Conservation (phyloP, 2,329 filamentous ascomycete species). For the Graphilbum ipis-grandicollis region DNA sequence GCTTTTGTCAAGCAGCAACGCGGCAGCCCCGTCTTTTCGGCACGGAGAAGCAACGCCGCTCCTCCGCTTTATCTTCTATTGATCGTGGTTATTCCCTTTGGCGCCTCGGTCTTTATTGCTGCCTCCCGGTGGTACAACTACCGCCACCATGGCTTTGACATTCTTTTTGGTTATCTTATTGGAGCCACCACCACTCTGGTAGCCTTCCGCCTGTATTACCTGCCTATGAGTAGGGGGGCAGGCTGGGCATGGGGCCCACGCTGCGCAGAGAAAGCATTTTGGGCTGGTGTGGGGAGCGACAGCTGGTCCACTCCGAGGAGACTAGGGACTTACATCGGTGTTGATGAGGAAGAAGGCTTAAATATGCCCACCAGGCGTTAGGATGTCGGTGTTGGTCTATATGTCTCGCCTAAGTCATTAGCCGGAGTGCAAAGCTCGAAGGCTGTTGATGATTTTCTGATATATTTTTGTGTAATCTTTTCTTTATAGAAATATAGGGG, state of each 20-base stretch:
- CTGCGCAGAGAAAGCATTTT: conserved; percentile 51
- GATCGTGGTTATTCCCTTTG: conserved; percentile 53
- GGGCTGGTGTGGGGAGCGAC: conserved; percentile 50
- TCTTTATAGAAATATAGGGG: too few relatives aligned
- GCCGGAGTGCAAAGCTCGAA: too few relatives aligned
- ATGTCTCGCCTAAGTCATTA: too few relatives aligned
- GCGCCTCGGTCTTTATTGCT: conserved; percentile 63
- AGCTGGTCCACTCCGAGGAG: conserved; percentile 25
- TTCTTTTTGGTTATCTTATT: conserved; percentile 68
- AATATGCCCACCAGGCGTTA: background rate
- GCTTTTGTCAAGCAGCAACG: conserved; percentile 1
- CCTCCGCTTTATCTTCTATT: conserved; percentile 67
- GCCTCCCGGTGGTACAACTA: conserved; percentile 77
- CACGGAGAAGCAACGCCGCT: conserved; percentile 59
- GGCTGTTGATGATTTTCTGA: too few relatives aligned
- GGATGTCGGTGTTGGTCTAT: background rate
- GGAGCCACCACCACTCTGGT: conserved; percentile 56
- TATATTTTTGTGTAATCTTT: too few relatives aligned
- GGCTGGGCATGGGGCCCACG: conserved; percentile 85
- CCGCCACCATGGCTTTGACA: conserved; percentile 84
- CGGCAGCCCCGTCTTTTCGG: conserved; percentile 28
- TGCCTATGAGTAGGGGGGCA: conserved; percentile 59
- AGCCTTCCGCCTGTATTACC: conserved; percentile 71
- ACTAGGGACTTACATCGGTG: background rate
- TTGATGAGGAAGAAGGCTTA: conserved; percentile 14